Base-by-base conservation (phyloP, 2,329 filamentous ascomycete species). In the Pseudogymnoascus sp. region DNA sequence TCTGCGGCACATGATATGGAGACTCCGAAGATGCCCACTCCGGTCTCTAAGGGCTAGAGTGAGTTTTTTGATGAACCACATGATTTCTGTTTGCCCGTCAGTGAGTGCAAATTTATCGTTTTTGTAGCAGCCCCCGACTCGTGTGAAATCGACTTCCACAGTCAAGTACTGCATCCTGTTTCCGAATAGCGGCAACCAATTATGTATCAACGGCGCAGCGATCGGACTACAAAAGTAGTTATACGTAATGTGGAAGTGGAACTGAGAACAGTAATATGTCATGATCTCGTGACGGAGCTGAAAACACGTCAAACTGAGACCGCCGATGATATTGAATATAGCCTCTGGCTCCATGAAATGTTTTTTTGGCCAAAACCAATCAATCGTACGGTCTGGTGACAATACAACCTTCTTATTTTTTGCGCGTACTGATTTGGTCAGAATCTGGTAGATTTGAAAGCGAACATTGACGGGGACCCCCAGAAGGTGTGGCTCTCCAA, bases 241-340 rank as follows among this genome's bases (percentile, higher is more conserved):
- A 0, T 71, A 45, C 0, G 72, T 72, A 58, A 72, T 64, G 58
- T 73, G 71, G 42, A 74, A 74, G 7, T 66, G 62, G 60, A 69
- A 71, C 35, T 69, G 58, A 4, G 68, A 68, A 69, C 69, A 73
- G 61, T 72, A 73, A 35, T 69, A 72, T n/a, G 63, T 66, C 67
- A 73, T 61, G 23, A 72, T 19, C n/a, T 72, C 71, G 14, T 66
- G 19, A 1, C 71, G 67, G 35, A 72, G 60, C 33, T 59, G 30
- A 19, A 36, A n/a, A 23, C 55, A 59, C 7, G 33, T 5, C 55
- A 36, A 22, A 36, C 30, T 36, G 23, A 59, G 55, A 12, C 33
- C 5, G 6, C 55, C 16, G 12, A 59, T 39, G 9, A 36, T n/a
- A 9, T 28, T 11, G 11, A 59, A 23, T n/a, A 59, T 5, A 11